Conservation (phyloP, 306 rosid genomes). For the Oemleria cerasiformis region DNA sequence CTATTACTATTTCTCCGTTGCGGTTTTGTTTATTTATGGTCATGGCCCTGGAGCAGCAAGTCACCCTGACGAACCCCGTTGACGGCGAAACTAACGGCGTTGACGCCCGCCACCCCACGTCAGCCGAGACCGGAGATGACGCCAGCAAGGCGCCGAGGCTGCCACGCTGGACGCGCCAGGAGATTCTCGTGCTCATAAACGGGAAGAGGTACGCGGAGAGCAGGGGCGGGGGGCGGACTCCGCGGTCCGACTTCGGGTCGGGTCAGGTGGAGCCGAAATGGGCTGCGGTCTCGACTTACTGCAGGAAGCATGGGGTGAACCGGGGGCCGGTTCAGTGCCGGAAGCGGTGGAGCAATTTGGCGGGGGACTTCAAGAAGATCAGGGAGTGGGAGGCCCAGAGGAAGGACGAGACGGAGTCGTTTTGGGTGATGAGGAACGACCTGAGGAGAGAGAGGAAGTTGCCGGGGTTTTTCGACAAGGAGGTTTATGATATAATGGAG, state of each 20-base stretch:
- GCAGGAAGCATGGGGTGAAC: slow-evolving; percentile 86
- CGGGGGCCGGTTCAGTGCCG: slow-evolving; percentile 97
- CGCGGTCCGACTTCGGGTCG: slow-evolving; percentile 54
- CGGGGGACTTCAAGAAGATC: slow-evolving; percentile 94
- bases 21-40: neutral
- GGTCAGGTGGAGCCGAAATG: slow-evolving; percentile 84
- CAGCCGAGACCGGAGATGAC: slow-evolving; percentile 60
- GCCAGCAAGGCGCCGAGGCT: slow-evolving; percentile 67
- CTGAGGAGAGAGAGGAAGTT: slow-evolving; percentile 83
- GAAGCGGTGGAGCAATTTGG: slow-evolving; percentile 97
- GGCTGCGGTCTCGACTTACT: slow-evolving; percentile 86
- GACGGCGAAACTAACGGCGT: slow-evolving; percentile 17
- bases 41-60: slow-evolving; percentile 65
- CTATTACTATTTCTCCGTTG: neutral
- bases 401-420: slow-evolving; percentile 81
- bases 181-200: slow-evolving; percentile 84
- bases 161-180: slow-evolving; percentile 96
- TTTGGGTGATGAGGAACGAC: slow-evolving; percentile 96
- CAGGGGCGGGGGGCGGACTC: slow-evolving; percentile 52
- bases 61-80: slow-evolving; percentile 29
- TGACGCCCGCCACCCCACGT: slow-evolving; percentile 43
- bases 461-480: slow-evolving; percentile 85
- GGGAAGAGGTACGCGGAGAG: slow-evolving; percentile 85
- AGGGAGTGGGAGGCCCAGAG: slow-evolving; percentile 84
- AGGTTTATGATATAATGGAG: slow-evolving; percentile 85